These are phyloP conservation scores for Nidula niveotomentosa DNA, from an alignment of 1,284 basidiomycete species.

Conservation along the genomic window DNA sequence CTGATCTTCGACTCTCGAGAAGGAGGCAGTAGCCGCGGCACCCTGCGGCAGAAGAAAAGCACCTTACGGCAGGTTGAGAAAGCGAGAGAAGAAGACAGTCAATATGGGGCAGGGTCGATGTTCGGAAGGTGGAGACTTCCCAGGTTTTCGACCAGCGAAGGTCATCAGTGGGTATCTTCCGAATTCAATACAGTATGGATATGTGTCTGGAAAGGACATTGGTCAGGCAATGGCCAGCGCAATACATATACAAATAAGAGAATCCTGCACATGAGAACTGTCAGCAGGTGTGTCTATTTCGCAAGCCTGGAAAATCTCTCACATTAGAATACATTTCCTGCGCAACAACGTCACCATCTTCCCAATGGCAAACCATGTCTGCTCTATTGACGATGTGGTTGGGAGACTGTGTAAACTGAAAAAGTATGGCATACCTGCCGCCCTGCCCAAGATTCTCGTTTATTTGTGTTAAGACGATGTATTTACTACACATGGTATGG, in stretches of 20 bases:
- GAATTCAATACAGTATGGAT: slow-evolving; percentile 16
- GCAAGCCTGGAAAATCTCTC: slow-evolving; percentile 18
- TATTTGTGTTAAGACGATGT: slow-evolving; percentile 79
- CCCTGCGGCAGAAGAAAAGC: slow-evolving; percentile 25
- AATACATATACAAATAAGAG: slow-evolving; percentile 75
- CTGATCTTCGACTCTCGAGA: slow-evolving; percentile 24
- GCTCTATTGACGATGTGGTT: slow-evolving; percentile 32
- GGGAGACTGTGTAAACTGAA: slow-evolving; percentile 4
- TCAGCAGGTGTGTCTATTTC: too few relatives aligned
- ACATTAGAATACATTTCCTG: slow-evolving; percentile 74
- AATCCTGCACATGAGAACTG: slow-evolving; percentile 44
- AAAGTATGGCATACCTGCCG: slow-evolving; percentile 54
- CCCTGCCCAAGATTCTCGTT: slow-evolving; percentile 81
- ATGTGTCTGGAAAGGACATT: slow-evolving; percentile 3
- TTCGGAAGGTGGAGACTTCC: slow-evolving; percentile 14
- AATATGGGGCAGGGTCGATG: background rate
- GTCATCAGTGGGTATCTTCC: slow-evolving; percentile 27
- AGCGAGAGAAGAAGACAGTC: background rate
- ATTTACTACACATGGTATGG: slow-evolving; percentile 53
- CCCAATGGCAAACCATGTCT: slow-evolving; percentile 74
- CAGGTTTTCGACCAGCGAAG: slow-evolving; percentile 8
- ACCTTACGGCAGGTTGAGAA: slow-evolving; percentile 1
- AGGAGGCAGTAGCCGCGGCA: slow-evolving; percentile 23
- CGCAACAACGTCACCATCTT: slow-evolving; percentile 66
- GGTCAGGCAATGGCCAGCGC: slow-evolving; percentile 59